phyloP scores from a whole-genome alignment of 108 stramenopile species.

The Fragilaria crotonensis region DNA sequence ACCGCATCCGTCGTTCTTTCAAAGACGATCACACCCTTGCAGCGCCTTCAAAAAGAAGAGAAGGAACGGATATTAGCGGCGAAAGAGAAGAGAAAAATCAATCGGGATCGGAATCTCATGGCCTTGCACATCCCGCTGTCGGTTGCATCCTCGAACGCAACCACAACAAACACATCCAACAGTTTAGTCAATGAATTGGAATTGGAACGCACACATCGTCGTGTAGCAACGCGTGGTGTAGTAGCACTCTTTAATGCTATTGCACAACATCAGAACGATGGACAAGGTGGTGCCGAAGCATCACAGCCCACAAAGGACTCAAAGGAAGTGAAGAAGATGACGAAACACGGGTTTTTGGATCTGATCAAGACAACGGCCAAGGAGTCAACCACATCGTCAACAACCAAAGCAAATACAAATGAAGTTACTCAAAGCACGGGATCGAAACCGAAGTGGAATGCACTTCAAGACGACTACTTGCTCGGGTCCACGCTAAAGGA shows the following conservation, averaged over 20 bases:
- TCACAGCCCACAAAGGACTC: constrained; percentile 8
- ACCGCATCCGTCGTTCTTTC: constrained; percentile 35
- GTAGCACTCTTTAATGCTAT: constrained; percentile 89
- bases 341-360: constrained; percentile 76
- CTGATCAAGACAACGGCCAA: constrained; percentile 63
- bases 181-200: constrained; percentile 58
- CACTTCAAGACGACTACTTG: constrained; percentile 79
- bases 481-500: constrained; percentile 62
- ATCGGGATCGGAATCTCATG: constrained; percentile 55
- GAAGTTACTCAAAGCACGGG: neutral
- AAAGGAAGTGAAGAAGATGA: constrained; percentile 22
- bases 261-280: constrained; percentile 59
- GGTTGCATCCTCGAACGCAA: constrained; percentile 46
- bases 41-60: constrained; percentile 56
- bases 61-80: constrained; percentile 43
- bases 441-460: constrained; percentile 49
- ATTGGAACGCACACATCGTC: constrained; percentile 69
- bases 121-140: constrained; percentile 67
- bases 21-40: constrained; percentile 79
- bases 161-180: constrained; percentile 6
- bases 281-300: constrained; percentile 5
- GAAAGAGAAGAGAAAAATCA: constrained; percentile 45
- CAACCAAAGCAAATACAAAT: too few species aligned
- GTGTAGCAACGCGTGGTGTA: constrained; percentile 84
- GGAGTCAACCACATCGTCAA: constrained; percentile 1